Percentiles rank a stretch among this genome's conserved stretches.
These are phyloP conservation scores for Hypocrella siamensis DNA, from an alignment of 2,329 filamentous ascomycete species.

Conservation along the genomic window DNA sequence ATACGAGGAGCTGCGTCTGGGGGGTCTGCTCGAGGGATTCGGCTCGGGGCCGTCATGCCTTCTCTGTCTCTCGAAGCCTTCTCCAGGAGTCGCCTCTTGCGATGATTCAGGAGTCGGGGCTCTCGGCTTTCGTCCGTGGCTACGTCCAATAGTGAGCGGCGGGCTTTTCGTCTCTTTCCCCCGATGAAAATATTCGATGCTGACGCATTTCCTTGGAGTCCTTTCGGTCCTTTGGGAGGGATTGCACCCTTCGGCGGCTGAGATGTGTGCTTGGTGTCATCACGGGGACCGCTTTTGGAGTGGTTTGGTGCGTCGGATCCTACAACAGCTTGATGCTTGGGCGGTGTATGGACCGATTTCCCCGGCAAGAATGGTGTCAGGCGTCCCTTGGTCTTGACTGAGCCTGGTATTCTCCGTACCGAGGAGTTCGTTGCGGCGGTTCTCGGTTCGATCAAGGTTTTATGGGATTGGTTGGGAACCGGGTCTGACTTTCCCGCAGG, in stretches of 20 bases:
- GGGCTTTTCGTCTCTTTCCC: slow-evolving; percentile 22
- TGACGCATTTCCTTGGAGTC: background rate
- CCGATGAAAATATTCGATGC: slow-evolving; percentile 28
- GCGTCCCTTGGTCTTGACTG: too few species aligned
- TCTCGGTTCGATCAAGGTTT: too few species aligned
- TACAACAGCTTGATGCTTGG: too few species aligned
- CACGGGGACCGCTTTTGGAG: too few species aligned
- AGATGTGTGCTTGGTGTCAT: too few species aligned
- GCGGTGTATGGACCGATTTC: too few species aligned
- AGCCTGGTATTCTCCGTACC: too few species aligned
- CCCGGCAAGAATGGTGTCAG: too few species aligned
- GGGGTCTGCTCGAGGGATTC: background rate
- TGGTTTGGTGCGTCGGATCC: too few species aligned
- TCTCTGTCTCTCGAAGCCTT: slow-evolving; percentile 5
- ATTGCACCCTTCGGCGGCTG: background rate
- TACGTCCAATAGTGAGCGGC: slow-evolving; percentile 18
- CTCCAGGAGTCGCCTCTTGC: slow-evolving; percentile 3
- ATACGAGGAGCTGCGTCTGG: background rate
- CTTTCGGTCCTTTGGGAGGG: background rate
- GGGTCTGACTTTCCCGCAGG: too few species aligned
- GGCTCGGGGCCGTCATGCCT: slow-evolving; percentile 2
- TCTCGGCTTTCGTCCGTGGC: slow-evolving; percentile 24
- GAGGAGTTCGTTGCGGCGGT: too few species aligned
- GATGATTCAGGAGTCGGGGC: slow-evolving; percentile 21
- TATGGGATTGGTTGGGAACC: too few species aligned